Conservation (phyloP, 2,329 filamentous ascomycete species). For the Colletotrichum nymphaeae region DNA sequence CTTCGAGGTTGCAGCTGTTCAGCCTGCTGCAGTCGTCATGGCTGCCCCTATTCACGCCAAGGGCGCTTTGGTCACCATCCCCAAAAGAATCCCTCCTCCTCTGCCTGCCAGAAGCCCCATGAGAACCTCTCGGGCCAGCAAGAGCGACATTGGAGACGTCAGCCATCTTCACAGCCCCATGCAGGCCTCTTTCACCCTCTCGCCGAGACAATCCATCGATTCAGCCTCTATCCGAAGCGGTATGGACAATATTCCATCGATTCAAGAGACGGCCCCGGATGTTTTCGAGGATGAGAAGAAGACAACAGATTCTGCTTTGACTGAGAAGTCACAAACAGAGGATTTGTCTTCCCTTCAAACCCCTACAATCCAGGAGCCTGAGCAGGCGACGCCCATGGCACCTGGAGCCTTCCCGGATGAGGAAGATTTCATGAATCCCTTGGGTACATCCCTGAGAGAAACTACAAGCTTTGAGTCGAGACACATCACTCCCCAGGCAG, state of each 20-base stretch:
- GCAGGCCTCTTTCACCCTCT: slow-evolving; percentile 56
- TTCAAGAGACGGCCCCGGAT: slow-evolving; percentile 17
- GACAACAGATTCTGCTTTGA: neutral
- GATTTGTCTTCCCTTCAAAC: neutral
- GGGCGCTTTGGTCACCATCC: slow-evolving; percentile 85
- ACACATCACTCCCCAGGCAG: slow-evolving; percentile 6
- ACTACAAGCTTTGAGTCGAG: slow-evolving; percentile 18
- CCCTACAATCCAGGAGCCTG: neutral
- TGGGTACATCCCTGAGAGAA: slow-evolving; percentile 24
- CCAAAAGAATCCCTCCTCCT: slow-evolving; percentile 81
- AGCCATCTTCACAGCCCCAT: slow-evolving; percentile 61
- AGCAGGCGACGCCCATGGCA: slow-evolving; percentile 24
- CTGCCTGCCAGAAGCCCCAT: slow-evolving; percentile 83
- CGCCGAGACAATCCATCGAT: slow-evolving; percentile 34
- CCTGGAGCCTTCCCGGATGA: slow-evolving; percentile 31
- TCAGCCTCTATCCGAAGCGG: slow-evolving; percentile 36
- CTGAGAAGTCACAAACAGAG: slow-evolving; percentile 4
- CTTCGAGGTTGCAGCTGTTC: slow-evolving; percentile 72
- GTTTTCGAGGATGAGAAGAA: slow-evolving; percentile 5
- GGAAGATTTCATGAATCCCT: slow-evolving; percentile 13
- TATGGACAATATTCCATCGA: slow-evolving; percentile 26
- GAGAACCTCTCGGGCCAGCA: slow-evolving; percentile 64
- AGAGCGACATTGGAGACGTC: slow-evolving; percentile 72
- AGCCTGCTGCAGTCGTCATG: slow-evolving; percentile 65
- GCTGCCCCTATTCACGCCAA: slow-evolving; percentile 76